phyloP scores from a whole-genome alignment of 176 grass and related monocot species.

The Aegilops speltoides region DNA sequence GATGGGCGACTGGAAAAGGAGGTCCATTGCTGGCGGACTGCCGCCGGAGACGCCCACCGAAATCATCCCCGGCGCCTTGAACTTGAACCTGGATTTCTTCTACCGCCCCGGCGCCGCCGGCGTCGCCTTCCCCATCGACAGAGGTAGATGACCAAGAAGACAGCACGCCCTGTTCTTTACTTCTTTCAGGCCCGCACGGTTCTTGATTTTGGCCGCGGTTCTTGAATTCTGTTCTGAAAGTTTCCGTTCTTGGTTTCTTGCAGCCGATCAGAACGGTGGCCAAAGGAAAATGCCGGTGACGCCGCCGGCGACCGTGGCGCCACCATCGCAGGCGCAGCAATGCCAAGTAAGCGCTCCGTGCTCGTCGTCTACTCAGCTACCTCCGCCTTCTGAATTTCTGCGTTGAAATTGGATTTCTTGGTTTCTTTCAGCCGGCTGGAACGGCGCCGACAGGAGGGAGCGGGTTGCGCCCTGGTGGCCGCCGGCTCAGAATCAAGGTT shows the following conservation, averaged over 20 bases:
- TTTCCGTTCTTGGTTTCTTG: background rate
- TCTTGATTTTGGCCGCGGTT: background rate
- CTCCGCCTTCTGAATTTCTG: background rate
- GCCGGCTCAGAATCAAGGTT: background rate
- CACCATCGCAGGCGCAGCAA: background rate
- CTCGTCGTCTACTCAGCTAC: background rate
- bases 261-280: background rate
- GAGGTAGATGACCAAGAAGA: background rate
- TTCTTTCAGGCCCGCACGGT: background rate
- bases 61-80: background rate
- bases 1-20: background rate
- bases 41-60: background rate
- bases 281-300: background rate
- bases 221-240: background rate
- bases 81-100: background rate
- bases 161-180: background rate
- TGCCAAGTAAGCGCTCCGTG: background rate
- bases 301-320: background rate
- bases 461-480: background rate
- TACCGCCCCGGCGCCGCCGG: background rate
- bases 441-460: background rate
- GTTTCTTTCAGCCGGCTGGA: background rate
- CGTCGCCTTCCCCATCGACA: background rate
- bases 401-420: background rate
- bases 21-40: background rate